Evolutionary conservation across 257 asterid genomes (phyloP).

Genomic region (Solanum pennellii): DNA sequence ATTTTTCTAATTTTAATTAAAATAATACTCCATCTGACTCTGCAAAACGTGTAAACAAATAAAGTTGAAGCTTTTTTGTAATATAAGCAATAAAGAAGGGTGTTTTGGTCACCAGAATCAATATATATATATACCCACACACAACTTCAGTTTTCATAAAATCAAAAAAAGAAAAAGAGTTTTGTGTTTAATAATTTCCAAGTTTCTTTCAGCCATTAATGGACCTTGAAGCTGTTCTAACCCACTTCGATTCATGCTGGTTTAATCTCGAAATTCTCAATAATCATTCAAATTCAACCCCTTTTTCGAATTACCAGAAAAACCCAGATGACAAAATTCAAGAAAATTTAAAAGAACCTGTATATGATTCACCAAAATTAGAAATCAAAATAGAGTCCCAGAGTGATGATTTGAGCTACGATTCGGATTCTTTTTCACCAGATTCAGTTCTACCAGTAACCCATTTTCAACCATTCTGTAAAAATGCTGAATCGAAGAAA

Average conservation of each 20-base stretch:
- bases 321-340: background rate
- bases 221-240: conserved; percentile 30
- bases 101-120: background rate
- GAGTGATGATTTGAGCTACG: conserved; percentile 14
- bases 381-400: conserved; percentile 11
- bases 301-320: background rate
- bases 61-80: conserved; percentile 9
- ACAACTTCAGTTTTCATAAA: background rate
- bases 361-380: background rate
- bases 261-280: conserved; percentile 14
- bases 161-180: background rate
- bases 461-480: background rate
- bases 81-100: background rate
- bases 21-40: background rate
- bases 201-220: conserved; percentile 1
- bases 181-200: background rate
- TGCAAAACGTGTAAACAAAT: conserved; percentile 6
- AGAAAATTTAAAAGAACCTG: background rate
- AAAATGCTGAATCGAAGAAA: background rate
- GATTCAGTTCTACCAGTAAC: conserved; percentile 15
- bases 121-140: background rate
- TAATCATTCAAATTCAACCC: background rate
- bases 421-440: conserved; percentile 12
- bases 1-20: background rate
- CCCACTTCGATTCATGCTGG: conserved; percentile 34